Base-by-base conservation (phyloP, 768 basidiomycete genomes). In the Psilocybe sp. region DNA sequence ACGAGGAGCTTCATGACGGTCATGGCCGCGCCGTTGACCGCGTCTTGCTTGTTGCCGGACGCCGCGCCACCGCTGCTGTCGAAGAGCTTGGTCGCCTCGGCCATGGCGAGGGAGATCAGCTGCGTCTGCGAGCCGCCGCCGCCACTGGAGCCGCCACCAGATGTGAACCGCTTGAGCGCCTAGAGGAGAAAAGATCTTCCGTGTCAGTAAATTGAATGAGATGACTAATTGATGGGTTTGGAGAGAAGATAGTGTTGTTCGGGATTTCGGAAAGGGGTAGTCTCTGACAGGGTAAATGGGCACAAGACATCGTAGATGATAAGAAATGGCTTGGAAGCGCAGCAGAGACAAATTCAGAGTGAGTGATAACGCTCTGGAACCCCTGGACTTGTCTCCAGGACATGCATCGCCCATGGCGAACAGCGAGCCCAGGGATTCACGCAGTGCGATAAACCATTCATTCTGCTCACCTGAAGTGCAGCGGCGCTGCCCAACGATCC, bases 81-180 rank as follows among this genome's bases (percentile, higher is more conserved):
- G 57, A 93, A 88, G 43, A 91, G 68, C 63, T 89, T 87, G 13
- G 78, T 71, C 0, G 84, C 87, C 57, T 95, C 86, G 0, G 81
- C 80, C 90, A 96, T 92, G 4, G 93, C 92, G 66, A 92, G 67
- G 60, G 87, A 87, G 67, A 96, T 84, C 51, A 95, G 70, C 65
- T 94, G 65, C 35, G 81, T 81, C 63, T 78, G 74, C 40, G 74
- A 70, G 20, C 72, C 76, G 6, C 77, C 67, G 5, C 69, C 68
- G 13, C 63, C 59, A 28, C 62, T 44, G 5, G 68, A 68, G 33
- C 63, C 60, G 33, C 66, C 49, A 5, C 85, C 79, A 3, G 78
- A 79, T 2, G 85, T 85, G 70, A 88, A 89, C 57, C 74, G 61
- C 69, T 90, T 85, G 51, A 91, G 63, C 6, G 75, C 75, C 84